phyloP scores from a whole-genome alignment of 345 rosid species.

The Pseudoturritis turrita region DNA sequence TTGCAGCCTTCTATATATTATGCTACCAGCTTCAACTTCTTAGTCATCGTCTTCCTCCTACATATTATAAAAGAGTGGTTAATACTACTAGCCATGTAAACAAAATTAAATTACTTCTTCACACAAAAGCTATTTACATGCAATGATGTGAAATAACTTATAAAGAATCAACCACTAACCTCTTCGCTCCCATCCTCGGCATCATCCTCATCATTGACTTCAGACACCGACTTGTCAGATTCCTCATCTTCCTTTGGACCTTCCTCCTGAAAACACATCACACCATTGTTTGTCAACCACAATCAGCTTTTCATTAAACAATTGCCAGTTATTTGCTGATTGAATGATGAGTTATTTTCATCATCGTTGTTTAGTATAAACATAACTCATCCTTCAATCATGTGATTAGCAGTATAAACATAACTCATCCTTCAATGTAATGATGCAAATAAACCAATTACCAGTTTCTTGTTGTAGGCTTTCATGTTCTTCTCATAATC shows the following conservation, averaged over 20 bases:
- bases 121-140: background rate
- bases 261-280: conserved; percentile 48
- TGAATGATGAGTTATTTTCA: background rate
- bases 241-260: conserved; percentile 74
- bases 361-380: background rate
- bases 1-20: conserved; percentile 33
- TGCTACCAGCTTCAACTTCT: conserved; percentile 35
- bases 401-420: background rate
- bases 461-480: conserved; percentile 82
- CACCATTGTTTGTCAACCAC: background rate
- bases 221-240: conserved; percentile 92
- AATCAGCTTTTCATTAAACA: background rate
- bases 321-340: background rate
- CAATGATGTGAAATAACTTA: background rate
- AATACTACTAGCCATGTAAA: background rate
- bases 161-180: conserved; percentile 24
- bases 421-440: background rate
- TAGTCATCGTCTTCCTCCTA: conserved; percentile 87
- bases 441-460: background rate
- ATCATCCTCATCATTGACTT: conserved; percentile 86
- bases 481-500: conserved; percentile 95
- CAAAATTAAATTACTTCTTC: background rate
- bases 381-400: background rate
- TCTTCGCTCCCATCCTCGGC: conserved; percentile 78
- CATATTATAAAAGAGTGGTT: background rate